Evolutionary conservation across 306 rosid species (phyloP).

Genomic region (Acmispon strigosus): DNA sequence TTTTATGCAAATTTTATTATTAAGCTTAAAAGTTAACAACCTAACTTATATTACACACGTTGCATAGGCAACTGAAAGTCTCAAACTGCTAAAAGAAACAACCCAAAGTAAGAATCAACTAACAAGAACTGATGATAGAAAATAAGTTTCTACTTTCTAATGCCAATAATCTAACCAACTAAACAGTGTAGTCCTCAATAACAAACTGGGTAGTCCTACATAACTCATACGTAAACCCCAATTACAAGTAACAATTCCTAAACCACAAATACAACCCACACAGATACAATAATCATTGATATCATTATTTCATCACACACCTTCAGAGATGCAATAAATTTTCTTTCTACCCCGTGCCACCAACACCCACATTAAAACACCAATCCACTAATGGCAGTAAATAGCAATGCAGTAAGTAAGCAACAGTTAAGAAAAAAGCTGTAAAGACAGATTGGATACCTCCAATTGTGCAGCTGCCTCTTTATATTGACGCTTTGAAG

Average conservation of each 20-base stretch:
- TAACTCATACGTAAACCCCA: background rate
- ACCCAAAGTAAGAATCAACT: background rate
- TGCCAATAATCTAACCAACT: background rate
- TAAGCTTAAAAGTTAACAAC: background rate
- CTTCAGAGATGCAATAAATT: background rate
- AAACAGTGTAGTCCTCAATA: background rate
- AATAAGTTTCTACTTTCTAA: background rate
- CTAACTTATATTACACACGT: background rate
- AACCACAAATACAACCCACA: background rate
- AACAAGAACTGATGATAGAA: background rate
- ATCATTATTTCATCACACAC: background rate
- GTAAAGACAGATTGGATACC: slow-evolving; percentile 37
- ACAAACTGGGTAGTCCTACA: background rate
- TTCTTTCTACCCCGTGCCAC: background rate
- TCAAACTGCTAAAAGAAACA: background rate
- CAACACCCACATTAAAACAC: background rate
- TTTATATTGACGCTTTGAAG: slow-evolving; percentile 94
- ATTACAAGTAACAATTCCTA: background rate
- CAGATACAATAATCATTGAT: background rate
- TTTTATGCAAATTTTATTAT: background rate
- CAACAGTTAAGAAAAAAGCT: background rate
- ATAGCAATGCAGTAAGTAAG: background rate
- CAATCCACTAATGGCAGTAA: background rate
- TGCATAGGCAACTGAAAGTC: background rate
- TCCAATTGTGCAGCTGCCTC: slow-evolving; percentile 98